Evolutionary conservation across 1,284 basidiomycete species (phyloP).

Genomic region (Pholiota adiposa): DNA sequence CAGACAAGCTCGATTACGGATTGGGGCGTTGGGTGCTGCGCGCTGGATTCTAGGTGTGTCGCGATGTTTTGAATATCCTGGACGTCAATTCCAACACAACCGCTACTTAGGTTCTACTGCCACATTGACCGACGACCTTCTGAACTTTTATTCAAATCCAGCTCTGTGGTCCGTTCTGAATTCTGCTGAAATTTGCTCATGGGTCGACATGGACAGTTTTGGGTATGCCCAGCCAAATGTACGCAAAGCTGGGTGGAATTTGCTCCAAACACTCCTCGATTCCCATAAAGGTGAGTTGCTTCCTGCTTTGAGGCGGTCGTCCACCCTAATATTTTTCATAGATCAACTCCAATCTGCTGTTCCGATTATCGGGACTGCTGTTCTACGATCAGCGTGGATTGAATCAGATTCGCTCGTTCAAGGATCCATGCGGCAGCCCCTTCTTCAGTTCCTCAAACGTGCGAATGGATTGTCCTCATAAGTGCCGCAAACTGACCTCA

Average conservation of each 20-base stretch:
- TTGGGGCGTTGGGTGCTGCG: slow-evolving; percentile 73
- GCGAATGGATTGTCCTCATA: slow-evolving; percentile 24
- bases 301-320: background rate
- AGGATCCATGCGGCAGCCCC: slow-evolving; percentile 67
- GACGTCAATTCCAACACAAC: background rate
- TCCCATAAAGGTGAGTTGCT: slow-evolving; percentile 45
- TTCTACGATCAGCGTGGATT: slow-evolving; percentile 78
- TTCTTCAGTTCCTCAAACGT: slow-evolving; percentile 78
- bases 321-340: slow-evolving; percentile 25
- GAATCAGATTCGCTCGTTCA: slow-evolving; percentile 76
- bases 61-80: background rate
- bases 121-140: slow-evolving; percentile 31
- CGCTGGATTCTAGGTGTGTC: slow-evolving; percentile 64
- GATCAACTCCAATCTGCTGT: slow-evolving; percentile 44
- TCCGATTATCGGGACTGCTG: slow-evolving; percentile 55
- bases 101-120: slow-evolving; percentile 24
- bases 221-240: slow-evolving; percentile 68
- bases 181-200: slow-evolving; percentile 48
- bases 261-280: slow-evolving; percentile 47
- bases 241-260: slow-evolving; percentile 67
- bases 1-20: slow-evolving; percentile 70
- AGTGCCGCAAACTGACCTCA: background rate
- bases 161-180: slow-evolving; percentile 65
- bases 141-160: slow-evolving; percentile 52
- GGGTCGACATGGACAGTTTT: slow-evolving; percentile 50